phyloP scores from a whole-genome alignment of 257 asterid genomes.

The Petunia secreta region DNA sequence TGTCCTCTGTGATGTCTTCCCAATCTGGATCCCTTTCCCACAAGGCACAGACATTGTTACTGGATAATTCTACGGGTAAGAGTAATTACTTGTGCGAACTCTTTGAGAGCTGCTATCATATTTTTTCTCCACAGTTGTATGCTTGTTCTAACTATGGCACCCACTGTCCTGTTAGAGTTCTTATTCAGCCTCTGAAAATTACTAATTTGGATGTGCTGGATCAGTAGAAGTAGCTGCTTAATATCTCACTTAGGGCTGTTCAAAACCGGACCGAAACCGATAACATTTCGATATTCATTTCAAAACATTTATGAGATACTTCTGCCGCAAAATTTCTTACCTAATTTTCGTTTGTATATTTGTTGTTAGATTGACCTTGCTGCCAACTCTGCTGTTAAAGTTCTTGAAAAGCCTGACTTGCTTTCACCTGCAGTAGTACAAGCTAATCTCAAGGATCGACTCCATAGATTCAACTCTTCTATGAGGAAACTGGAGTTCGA shows the following conservation, averaged over 20 bases:
- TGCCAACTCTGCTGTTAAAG: conserved; percentile 49
- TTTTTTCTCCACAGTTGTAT: not conserved
- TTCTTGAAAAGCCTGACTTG: conserved; percentile 50
- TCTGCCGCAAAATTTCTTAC: not conserved
- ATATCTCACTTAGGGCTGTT: too few species aligned
- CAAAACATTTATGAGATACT: not conserved
- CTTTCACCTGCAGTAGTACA: conserved; percentile 50
- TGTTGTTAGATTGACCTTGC: conserved; percentile 32
- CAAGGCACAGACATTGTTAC: not conserved
- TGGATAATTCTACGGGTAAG: not conserved
- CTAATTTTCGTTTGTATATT: not conserved
- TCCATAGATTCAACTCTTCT: conserved; percentile 45
- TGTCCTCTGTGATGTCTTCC: not conserved
- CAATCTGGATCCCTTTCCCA: not conserved
- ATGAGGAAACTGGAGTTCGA: conserved; percentile 40
- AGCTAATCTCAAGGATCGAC: conserved; percentile 40
- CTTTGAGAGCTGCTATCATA: not conserved
- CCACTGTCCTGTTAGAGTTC: not conserved
- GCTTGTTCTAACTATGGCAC: not conserved
- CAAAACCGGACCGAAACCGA: too few species aligned
- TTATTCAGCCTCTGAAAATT: not conserved
- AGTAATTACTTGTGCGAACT: not conserved
- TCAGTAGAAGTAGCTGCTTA: not conserved
- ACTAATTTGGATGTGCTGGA: not conserved
- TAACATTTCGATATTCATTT: not conserved